Evolutionary conservation across 2,329 filamentous ascomycete genomes (phyloP).

Genomic region (Ophiostoma sp.): DNA sequence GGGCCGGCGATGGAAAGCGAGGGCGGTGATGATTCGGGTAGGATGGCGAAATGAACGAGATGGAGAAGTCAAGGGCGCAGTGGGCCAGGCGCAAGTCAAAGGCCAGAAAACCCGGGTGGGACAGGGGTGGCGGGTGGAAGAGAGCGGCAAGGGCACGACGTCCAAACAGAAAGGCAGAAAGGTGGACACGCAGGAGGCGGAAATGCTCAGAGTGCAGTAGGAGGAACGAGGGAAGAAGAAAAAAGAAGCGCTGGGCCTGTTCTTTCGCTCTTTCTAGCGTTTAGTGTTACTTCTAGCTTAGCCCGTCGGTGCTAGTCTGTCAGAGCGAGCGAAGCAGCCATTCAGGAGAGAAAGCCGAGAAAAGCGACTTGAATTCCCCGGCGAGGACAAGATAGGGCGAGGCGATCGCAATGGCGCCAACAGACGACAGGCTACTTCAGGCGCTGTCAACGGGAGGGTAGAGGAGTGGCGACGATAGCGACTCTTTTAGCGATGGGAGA

Average conservation of each 20-base stretch:
- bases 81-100: constrained; percentile 20
- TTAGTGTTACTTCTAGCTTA: too few species aligned
- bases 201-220: too few species aligned
- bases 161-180: not conserved
- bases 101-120: constrained; percentile 14
- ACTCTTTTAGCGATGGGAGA: too few species aligned
- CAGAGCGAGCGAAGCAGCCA: not conserved
- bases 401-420: constrained; percentile 22
- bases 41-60: constrained; percentile 13
- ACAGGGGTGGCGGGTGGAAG: constrained; percentile 20
- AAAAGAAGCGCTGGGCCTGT: too few species aligned
- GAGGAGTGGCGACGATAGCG: too few species aligned
- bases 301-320: too few species aligned
- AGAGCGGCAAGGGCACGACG: constrained; percentile 4
- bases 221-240: not conserved
- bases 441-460: not conserved
- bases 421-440: not conserved
- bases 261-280: too few species aligned
- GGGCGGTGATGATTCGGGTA: constrained; percentile 14
- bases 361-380: constrained; percentile 3
- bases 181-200: not conserved
- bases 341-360: not conserved
- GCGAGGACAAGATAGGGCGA: constrained; percentile 1
- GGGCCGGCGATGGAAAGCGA: constrained; percentile 2
- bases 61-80: constrained; percentile 11